Evolutionary conservation across 805 yeast genomes (phyloP).

Genomic region (Ogataea populi-albae): DNA sequence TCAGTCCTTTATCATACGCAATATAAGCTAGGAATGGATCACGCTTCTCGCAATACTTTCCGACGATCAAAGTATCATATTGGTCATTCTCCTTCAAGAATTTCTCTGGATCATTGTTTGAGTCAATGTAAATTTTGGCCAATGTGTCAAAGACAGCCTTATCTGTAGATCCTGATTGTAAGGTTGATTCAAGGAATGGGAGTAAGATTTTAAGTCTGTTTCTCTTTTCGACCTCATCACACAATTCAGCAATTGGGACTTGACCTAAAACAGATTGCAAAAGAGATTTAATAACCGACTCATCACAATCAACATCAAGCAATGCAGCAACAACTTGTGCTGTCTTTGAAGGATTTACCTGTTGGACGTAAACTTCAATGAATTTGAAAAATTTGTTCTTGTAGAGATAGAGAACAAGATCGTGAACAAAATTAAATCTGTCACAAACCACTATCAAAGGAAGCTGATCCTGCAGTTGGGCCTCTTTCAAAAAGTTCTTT

Average conservation of each 20-base stretch:
- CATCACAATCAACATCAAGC: conserved; percentile 97
- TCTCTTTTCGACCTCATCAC: conserved; percentile 94
- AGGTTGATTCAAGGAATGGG: conserved; percentile 89
- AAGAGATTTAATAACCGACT: conserved; percentile 74
- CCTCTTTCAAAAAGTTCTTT: conserved; percentile 94
- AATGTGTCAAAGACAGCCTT: conserved; percentile 90
- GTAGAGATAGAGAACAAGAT: conserved; percentile 87
- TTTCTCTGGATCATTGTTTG: conserved; percentile 96
- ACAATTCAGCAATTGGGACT: conserved; percentile 87
- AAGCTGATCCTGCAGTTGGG: conserved; percentile 88
- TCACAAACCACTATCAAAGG: conserved; percentile 97
- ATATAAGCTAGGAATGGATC: conserved; percentile 98
- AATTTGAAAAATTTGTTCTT: conserved; percentile 94
- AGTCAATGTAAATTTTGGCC: conserved; percentile 96
- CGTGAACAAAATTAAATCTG: conserved; percentile 87
- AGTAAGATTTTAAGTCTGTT: conserved; percentile 86
- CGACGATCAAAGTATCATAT: conserved; percentile 93
- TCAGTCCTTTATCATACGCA: conserved; percentile 93
- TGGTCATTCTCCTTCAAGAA: conserved; percentile 86
- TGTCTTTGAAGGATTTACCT: conserved; percentile 92
- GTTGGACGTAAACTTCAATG: conserved; percentile 96
- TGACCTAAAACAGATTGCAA: conserved; percentile 87
- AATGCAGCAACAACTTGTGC: conserved; percentile 96
- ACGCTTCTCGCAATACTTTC: conserved; percentile 98
- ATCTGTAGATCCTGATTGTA: conserved; percentile 81